Conservation (phyloP, 2,329 filamentous ascomycete genomes). For the Neonectria faginata region DNA sequence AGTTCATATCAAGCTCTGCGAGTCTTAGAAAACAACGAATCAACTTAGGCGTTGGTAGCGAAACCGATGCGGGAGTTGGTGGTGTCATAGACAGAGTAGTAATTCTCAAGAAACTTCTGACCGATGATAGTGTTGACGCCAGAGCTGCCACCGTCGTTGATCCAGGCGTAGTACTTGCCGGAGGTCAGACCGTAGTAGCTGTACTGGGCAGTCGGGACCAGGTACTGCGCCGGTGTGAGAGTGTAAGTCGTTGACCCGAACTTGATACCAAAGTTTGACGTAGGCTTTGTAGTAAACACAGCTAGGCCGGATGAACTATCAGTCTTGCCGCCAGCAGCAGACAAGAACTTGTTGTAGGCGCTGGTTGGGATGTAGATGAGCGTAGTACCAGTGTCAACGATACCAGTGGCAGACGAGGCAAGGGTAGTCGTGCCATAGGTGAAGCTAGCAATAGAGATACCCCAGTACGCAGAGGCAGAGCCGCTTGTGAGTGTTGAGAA, state of each 20-base stretch:
- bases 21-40: not conserved
- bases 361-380: slow-evolving; percentile 44
- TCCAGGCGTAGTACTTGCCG: slow-evolving; percentile 48
- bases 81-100: slow-evolving; percentile 47
- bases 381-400: slow-evolving; percentile 46
- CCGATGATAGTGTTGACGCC: slow-evolving; percentile 46
- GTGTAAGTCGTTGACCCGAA: slow-evolving; percentile 45
- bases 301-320: slow-evolving; percentile 43
- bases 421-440: slow-evolving; percentile 38
- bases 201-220: slow-evolving; percentile 45
- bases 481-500: slow-evolving; percentile 33
- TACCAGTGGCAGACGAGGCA: slow-evolving; percentile 33
- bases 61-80: slow-evolving; percentile 39
- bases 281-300: slow-evolving; percentile 42
- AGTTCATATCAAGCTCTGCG: not conserved
- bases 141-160: slow-evolving; percentile 43
- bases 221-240: slow-evolving; percentile 45
- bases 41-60: slow-evolving; percentile 31
- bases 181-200: slow-evolving; percentile 35
- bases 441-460: slow-evolving; percentile 42
- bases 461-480: slow-evolving; percentile 37
- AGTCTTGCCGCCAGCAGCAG: slow-evolving; percentile 42
- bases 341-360: slow-evolving; percentile 46
- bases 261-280: slow-evolving; percentile 45
- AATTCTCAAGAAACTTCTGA: slow-evolving; percentile 48